Base-by-base conservation (phyloP, 257 asterid species). In the Avicennia marina region DNA sequence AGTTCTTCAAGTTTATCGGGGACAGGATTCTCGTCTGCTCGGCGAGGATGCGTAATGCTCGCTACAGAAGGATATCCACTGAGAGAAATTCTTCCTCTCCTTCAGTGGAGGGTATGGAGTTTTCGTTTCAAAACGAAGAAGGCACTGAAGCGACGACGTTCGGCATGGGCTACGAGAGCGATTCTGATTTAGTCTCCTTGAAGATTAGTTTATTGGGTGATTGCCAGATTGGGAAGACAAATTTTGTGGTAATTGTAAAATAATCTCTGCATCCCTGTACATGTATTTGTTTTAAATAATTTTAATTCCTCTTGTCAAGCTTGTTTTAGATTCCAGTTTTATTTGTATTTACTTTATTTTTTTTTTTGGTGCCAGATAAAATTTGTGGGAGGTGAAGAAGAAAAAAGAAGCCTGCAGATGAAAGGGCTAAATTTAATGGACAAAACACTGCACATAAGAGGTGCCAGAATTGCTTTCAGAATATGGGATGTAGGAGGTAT, bases 401-500 rank as follows among this genome's bases (percentile, higher is more conserved):
- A 84, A 58, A 72, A 74, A 76, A 74, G 46, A n/a, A 55, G 89
- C 24, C 47, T 90, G 80, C 81, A 77, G 74, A 84, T 72, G 96
- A 77, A 80, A 34, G 98, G 98, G 33, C 40, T 90, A 6, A 87
- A 87, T 60, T 62, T 90, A 47, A 82, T 90, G 95, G 84, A 80
- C 58, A 90, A 90, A 67, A 83, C 79, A 9, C 41, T 84, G 46
- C 56, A 64, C 33, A 82, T 90, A 43, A 60, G 60, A 62, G 96
- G 95, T 16, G 95, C 96, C 26, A 77, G 91, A 60, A 84, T 90
- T 72, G 93, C 87, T 41, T 82, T 84, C 63, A 78, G 77, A 61
- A 71, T 90, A 56, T 90, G 98, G 98, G 98, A 90, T 77, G 98
- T 90, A 40, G 90, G 81, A 75, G 98, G 98, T 90, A 74, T 46